A percentile compares a stretch with the other conserved stretches of the same genome.
Evolutionary conservation across 371 early-diverging fungal genomes (phyloP).

Genomic region (Mucor saturninus): DNA sequence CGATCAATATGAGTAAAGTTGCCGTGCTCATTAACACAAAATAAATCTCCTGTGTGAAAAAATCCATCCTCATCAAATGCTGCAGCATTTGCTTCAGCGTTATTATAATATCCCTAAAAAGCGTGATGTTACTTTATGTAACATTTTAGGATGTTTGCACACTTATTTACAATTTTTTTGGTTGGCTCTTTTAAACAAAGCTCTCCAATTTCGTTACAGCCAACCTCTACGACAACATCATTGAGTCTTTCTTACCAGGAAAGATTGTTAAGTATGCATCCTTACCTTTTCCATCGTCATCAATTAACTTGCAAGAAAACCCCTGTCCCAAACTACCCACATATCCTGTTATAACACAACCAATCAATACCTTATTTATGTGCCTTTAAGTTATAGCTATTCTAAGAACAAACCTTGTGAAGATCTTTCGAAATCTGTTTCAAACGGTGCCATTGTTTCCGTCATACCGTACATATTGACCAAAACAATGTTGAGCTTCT

Average conservation of each 20-base stretch:
- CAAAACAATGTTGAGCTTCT: conserved; percentile 47
- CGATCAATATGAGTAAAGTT: conserved; percentile 64
- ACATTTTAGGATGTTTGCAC: too few relatives aligned
- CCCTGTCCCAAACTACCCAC: conserved; percentile 65
- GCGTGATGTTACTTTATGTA: too few relatives aligned
- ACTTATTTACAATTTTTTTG: too few relatives aligned
- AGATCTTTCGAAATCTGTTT: background rate
- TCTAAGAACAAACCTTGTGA: background rate
- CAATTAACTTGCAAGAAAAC: conserved; percentile 60
- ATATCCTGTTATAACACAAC: conserved; percentile 38
- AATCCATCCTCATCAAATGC: conserved; percentile 70
- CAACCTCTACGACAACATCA: background rate
- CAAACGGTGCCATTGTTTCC: conserved; percentile 44
- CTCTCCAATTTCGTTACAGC: conserved; percentile 58
- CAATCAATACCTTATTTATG: background rate
- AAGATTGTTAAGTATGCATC: background rate
- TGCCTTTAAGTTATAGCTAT: too few relatives aligned
- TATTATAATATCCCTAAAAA: conserved; percentile 60
- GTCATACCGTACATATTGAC: conserved; percentile 71
- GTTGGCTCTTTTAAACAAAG: conserved; percentile 79
- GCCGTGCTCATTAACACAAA: conserved; percentile 54
- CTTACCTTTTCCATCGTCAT: conserved; percentile 53
- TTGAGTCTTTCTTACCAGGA: background rate
- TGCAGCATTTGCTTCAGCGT: conserved; percentile 58
- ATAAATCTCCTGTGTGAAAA: conserved; percentile 84